These are phyloP conservation scores for Ascobolus immersus DNA, from an alignment of 495 filamentous ascomycete species.

Conservation along the genomic window DNA sequence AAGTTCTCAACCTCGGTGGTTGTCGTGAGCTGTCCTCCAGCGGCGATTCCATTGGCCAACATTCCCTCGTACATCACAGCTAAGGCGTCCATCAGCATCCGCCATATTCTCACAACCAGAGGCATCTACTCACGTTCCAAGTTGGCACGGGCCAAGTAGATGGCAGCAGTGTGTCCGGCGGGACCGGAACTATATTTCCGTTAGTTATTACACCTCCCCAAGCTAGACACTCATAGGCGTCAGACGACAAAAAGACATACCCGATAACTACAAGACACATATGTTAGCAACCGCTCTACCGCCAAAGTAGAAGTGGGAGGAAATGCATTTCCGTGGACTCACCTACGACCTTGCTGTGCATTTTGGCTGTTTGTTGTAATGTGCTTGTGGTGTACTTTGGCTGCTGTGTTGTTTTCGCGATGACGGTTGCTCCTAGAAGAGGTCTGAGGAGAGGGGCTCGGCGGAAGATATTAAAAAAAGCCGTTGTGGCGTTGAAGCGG, in stretches of 20 bases:
- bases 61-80: slow-evolving; percentile 93
- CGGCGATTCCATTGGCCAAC: slow-evolving; percentile 85
- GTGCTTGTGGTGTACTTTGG: too few relatives aligned
- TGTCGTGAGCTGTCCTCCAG: slow-evolving; percentile 87
- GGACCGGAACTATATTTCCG: slow-evolving; percentile 92
- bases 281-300: slow-evolving; percentile 2
- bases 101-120: background rate
- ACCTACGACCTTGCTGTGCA: slow-evolving; percentile 64
- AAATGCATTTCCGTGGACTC: too few relatives aligned
- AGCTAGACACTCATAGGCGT: too few relatives aligned
- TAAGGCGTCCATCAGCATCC: slow-evolving; percentile 10
- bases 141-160: slow-evolving; percentile 87
- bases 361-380: too few relatives aligned
- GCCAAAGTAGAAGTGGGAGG: background rate
- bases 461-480: too few relatives aligned
- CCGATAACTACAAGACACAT: slow-evolving; percentile 13
- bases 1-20: slow-evolving; percentile 97
- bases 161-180: slow-evolving; percentile 84
- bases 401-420: too few relatives aligned
- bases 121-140: slow-evolving; percentile 31
- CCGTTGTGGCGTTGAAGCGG: too few relatives aligned
- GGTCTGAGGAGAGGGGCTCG: too few relatives aligned
- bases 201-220: too few relatives aligned
- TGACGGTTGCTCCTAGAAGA: too few relatives aligned
- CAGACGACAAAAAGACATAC: slow-evolving; percentile 13